phyloP scores from a whole-genome alignment of 257 asterid species.

The Misopates orontium region DNA sequence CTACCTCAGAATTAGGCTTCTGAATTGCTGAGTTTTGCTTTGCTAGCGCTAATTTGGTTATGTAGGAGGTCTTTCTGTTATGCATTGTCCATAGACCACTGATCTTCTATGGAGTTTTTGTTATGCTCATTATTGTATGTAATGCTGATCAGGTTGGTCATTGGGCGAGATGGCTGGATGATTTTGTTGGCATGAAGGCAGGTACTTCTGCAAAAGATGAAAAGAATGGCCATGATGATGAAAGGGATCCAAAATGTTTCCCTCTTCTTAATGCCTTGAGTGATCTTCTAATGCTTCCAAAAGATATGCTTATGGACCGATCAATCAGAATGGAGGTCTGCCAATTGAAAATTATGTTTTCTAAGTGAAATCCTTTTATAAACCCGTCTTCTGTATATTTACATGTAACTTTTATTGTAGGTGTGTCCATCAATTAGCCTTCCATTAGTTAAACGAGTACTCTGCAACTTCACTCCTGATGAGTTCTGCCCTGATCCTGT shows the following conservation, averaged over 20 bases:
- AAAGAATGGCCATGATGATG: constrained; percentile 30
- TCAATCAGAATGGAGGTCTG: constrained; percentile 82
- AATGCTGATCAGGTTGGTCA: constrained; percentile 66
- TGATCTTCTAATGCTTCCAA: constrained; percentile 97
- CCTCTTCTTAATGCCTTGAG: constrained; percentile 77
- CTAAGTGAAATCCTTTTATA: not conserved
- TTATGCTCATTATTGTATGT: not conserved
- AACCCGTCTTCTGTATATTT: constrained; percentile 5
- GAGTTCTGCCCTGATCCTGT: constrained; percentile 98
- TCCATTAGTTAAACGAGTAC: constrained; percentile 73
- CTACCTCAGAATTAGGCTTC: not conserved
- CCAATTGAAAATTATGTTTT: constrained; percentile 3
- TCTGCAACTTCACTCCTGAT: constrained; percentile 96
- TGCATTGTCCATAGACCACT: not conserved
- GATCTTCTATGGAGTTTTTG: not conserved
- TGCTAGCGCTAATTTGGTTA: not conserved
- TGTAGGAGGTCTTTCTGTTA: not conserved
- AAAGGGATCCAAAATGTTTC: constrained; percentile 53
- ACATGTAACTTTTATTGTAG: constrained; percentile 38
- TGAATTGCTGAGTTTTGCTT: not conserved
- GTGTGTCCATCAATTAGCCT: constrained; percentile 87
- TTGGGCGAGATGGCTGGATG: constrained; percentile 81
- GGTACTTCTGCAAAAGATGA: constrained; percentile 37
- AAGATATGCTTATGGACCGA: constrained; percentile 89
- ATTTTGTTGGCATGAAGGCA: constrained; percentile 54